Base-by-base conservation (phyloP, 441 rosid genomes). In the Cnidoscolus chayamansa region DNA sequence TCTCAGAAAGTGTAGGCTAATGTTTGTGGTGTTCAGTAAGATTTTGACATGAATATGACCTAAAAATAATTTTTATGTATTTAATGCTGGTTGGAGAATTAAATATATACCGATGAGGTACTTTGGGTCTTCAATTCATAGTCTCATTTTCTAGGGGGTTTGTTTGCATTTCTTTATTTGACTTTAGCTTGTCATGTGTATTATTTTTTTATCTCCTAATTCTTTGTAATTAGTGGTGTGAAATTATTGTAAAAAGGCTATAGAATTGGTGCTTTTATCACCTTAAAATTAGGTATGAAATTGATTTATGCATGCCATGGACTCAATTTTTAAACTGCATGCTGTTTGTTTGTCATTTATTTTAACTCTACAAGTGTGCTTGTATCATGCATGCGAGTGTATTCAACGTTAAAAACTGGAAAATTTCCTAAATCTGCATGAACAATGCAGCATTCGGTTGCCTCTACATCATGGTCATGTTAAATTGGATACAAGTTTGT, bases 31-130 rank as follows among this genome's bases (percentile, higher is more conserved):
- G 25, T 25, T 25, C 25, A 25, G 25, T 25, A 25, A 25, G 25
- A 32, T 16, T 5, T 85, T 82, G 91, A 94, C 97, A 94, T 86
- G 96, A 91, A 54, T 94, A 94, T 81, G 48, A 17, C 40, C 5
- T 5, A 62, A 15, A 47, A 62, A 12, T 45, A 32, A 35, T 25
- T 31, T 37, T 67, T 53, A 31, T 35, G 6, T 19, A 49, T 65
- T 0, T 30, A 65, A 49, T n/a, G 30, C 15, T 58, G 7, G 17
- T 32, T 35, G 37, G 37, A 2, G 37, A 4, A 35, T 4, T 35
- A 35, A 35, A 35, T 35, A 35, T 35, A 35, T 4, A 35, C 37
- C 37, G 4, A 35, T 4, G 4, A 35, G 2, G 37, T 35, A 35
- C 4, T 35, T 35, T 35, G 37, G 2, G 4, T 35, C 37, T 35